Evolutionary conservation across 176 grass and related monocot genomes (phyloP).

Genomic region (Musa acuminata): DNA sequence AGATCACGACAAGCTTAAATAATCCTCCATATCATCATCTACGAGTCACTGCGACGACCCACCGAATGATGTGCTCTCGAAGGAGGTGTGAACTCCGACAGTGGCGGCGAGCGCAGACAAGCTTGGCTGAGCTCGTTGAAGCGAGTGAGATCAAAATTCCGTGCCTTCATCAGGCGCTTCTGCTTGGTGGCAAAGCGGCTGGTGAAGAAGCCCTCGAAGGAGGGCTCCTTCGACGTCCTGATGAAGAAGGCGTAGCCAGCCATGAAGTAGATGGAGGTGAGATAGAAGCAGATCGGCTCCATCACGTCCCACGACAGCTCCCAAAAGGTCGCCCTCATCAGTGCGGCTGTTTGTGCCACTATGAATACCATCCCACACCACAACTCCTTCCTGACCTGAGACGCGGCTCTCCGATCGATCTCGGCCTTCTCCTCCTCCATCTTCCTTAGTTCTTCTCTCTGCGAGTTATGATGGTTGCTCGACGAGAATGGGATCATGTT

Average conservation of each 20-base stretch:
- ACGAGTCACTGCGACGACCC: neutral
- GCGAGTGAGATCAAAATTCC: neutral
- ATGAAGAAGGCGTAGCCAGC: slow-evolving; percentile 4
- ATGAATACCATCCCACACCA: neutral
- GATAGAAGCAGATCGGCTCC: slow-evolving; percentile 1
- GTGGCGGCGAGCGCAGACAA: neutral
- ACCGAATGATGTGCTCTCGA: neutral
- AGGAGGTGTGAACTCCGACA: neutral
- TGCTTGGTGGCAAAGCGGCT: neutral
- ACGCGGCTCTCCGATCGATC: neutral
- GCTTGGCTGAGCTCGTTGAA: neutral
- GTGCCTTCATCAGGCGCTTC: neutral
- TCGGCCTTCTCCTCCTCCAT: slow-evolving; percentile 4
- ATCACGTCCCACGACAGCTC: slow-evolving; percentile 7
- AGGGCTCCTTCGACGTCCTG: neutral
- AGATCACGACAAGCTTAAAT: too few species aligned
- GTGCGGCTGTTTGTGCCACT: neutral
- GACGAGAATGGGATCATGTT: neutral
- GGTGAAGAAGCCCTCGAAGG: neutral
- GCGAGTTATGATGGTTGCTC: neutral
- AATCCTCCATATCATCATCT: too few species aligned
- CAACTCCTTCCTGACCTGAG: neutral
- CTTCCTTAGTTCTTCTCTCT: neutral
- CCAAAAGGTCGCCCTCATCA: slow-evolving; percentile 5
- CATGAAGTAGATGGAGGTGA: neutral